These are phyloP conservation scores for Xanthoconium separans DNA, from an alignment of 1,284 basidiomycete genomes.

Conservation along the genomic window DNA sequence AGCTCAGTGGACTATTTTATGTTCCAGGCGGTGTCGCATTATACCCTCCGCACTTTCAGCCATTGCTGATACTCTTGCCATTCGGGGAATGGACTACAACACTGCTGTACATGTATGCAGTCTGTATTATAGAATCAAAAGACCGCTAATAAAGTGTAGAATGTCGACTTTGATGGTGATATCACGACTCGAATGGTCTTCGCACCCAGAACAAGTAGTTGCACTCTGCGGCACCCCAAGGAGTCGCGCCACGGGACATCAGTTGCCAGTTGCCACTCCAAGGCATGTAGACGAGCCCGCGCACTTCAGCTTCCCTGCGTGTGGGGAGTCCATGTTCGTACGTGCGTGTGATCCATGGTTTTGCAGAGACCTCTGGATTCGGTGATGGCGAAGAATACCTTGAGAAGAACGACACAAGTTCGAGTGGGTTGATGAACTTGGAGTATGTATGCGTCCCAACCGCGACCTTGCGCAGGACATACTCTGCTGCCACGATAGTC, in stretches of 20 bases:
- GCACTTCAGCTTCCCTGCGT: conserved; percentile 73
- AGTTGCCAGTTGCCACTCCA: conserved; percentile 74
- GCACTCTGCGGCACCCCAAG: conserved; percentile 65
- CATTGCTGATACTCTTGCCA: background rate
- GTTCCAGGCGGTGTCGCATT: background rate
- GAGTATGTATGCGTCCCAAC: conserved; percentile 90
- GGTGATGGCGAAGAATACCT: conserved; percentile 45
- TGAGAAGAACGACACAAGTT: conserved; percentile 86
- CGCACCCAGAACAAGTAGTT: conserved; percentile 85
- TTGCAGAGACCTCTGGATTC: conserved; percentile 19
- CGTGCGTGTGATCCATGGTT: conserved; percentile 46
- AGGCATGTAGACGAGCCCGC: conserved; percentile 83
- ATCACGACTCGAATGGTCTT: conserved; percentile 42
- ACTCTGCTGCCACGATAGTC: conserved; percentile 90
- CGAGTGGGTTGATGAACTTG: conserved; percentile 89
- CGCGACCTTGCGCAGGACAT: conserved; percentile 79
- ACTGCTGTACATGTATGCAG: conserved; percentile 12
- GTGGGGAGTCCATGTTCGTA: conserved; percentile 44
- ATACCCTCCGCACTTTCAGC: background rate
- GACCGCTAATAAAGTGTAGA: background rate
- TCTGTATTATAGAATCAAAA: conserved; percentile 15
- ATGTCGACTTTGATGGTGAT: background rate
- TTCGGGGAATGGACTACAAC: background rate
- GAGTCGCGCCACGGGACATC: conserved; percentile 51
- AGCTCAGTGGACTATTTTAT: background rate